phyloP scores from a whole-genome alignment of 2,329 filamentous ascomycete genomes.

The Microcera coccophila region DNA sequence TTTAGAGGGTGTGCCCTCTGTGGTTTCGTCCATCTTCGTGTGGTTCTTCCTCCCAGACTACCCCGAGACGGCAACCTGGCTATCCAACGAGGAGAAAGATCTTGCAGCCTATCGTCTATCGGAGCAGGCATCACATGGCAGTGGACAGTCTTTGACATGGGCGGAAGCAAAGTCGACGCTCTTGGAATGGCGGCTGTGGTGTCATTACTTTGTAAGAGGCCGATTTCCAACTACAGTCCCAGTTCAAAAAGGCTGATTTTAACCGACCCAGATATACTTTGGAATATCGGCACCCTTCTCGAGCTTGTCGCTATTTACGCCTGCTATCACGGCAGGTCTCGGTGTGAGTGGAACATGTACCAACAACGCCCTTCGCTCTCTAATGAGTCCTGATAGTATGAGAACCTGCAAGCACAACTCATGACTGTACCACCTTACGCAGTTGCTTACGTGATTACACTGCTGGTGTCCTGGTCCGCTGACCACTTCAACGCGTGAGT shows the following conservation, averaged over 20 bases:
- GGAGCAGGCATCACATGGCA: slow-evolving; percentile 39
- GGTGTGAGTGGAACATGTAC: slow-evolving; percentile 18
- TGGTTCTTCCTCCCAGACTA: slow-evolving; percentile 66
- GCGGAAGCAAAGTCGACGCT: slow-evolving; percentile 64
- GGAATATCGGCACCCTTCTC: slow-evolving; percentile 51
- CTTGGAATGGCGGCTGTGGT: slow-evolving; percentile 62
- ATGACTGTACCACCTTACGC: slow-evolving; percentile 62
- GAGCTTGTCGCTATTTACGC: slow-evolving; percentile 55
- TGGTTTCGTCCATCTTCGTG: slow-evolving; percentile 55
- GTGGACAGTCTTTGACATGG: slow-evolving; percentile 58
- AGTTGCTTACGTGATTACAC: slow-evolving; percentile 44
- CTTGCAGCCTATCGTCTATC: slow-evolving; percentile 41
- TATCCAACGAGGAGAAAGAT: slow-evolving; percentile 53
- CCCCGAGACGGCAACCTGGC: slow-evolving; percentile 60
- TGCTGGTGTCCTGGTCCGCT: slow-evolving; percentile 50
- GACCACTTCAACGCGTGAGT: slow-evolving; percentile 50
- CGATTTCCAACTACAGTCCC: no score
- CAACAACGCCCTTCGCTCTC: background rate
- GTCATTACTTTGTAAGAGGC: slow-evolving; percentile 47
- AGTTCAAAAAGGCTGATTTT: slow-evolving; percentile 1
- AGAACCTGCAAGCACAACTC: slow-evolving; percentile 50
- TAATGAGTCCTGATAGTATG: background rate
- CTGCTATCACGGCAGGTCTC: slow-evolving; percentile 52
- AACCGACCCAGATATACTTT: slow-evolving; percentile 39
- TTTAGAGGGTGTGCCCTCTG: slow-evolving; percentile 59